Percentiles rank a stretch among this genome's conserved stretches.
Conservation (phyloP, 208 protist species). For the Trypanosomatidae sp. region DNA sequence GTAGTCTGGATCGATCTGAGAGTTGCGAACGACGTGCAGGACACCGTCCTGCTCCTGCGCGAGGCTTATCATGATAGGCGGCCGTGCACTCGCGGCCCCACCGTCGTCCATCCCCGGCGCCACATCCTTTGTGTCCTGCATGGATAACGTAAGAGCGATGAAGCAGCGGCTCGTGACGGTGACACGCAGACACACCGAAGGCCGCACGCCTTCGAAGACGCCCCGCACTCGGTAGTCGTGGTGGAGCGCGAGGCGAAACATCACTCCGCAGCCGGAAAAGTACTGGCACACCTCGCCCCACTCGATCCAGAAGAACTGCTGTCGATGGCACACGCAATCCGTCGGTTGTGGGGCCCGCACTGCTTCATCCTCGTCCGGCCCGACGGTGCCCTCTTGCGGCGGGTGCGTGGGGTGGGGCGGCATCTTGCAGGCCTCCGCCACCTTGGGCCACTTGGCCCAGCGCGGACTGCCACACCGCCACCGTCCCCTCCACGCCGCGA, state of each 20-base stretch:
- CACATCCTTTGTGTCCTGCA: not conserved
- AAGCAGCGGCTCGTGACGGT: slow-evolving; percentile 27
- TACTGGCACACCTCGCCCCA: slow-evolving; percentile 57
- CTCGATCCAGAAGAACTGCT: slow-evolving; percentile 58
- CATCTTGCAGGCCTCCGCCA: slow-evolving; percentile 24
- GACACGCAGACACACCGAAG: slow-evolving; percentile 47
- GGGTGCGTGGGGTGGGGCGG: not conserved
- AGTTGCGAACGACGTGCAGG: slow-evolving; percentile 22
- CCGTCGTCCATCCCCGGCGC: not conserved
- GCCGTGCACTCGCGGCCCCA: slow-evolving; percentile 5
- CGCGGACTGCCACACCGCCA: slow-evolving; percentile 28
- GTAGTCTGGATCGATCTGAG: slow-evolving; percentile 37
- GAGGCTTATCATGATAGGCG: slow-evolving; percentile 34
- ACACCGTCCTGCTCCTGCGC: slow-evolving; percentile 5
- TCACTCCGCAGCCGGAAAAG: slow-evolving; percentile 60
- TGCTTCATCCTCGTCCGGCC: not conserved
- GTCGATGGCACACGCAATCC: slow-evolving; percentile 10
- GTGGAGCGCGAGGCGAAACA: slow-evolving; percentile 35
- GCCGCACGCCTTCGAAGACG: slow-evolving; percentile 33
- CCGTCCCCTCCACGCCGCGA: slow-evolving; percentile 19
- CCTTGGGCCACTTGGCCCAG: slow-evolving; percentile 14
- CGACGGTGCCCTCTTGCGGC: not conserved
- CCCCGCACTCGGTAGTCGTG: slow-evolving; percentile 52
- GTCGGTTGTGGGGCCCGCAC: not conserved
- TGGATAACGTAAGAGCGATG: slow-evolving; percentile 27